A percentile compares a stretch with the other conserved stretches of the same genome.
Evolutionary conservation across 306 rosid species (phyloP).

Genomic region (Coriaria nepalensis): DNA sequence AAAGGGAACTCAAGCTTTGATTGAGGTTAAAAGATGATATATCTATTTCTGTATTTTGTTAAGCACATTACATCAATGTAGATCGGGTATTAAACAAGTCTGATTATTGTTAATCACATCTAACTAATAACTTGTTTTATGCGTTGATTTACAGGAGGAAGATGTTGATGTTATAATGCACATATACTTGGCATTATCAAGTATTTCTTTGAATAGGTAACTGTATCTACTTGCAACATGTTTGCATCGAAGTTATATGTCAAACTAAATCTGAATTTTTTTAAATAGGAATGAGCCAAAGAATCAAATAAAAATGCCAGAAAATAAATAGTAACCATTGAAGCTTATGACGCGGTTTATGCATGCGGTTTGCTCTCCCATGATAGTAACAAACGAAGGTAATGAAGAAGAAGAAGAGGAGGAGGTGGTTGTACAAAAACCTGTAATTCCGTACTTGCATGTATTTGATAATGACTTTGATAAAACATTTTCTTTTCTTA

Average conservation of each 20-base stretch:
- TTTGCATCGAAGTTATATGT: slow-evolving; percentile 7
- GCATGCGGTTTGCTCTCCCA: slow-evolving; percentile 49
- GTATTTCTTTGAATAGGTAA: slow-evolving; percentile 37
- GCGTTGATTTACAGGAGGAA: slow-evolving; percentile 52
- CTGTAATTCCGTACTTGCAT: slow-evolving; percentile 48
- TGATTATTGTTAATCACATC: too few relatives aligned
- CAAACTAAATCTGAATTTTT: too few relatives aligned
- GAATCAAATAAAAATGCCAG: slow-evolving; percentile 16
- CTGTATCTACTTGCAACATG: not conserved
- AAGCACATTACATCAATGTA: not conserved
- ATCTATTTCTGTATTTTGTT: not conserved
- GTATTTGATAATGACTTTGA: slow-evolving; percentile 57
- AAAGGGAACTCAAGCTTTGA: slow-evolving; percentile 76
- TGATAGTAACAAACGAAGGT: slow-evolving; percentile 24
- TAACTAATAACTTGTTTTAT: slow-evolving; percentile 11
- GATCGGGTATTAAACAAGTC: too few relatives aligned
- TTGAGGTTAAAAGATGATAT: slow-evolving; percentile 38
- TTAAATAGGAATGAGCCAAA: slow-evolving; percentile 29
- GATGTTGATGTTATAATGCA: slow-evolving; percentile 70
- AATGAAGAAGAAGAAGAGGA: slow-evolving; percentile 21
- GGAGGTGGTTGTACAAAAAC: slow-evolving; percentile 17
- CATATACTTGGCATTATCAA: slow-evolving; percentile 43
- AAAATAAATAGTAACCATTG: slow-evolving; percentile 50
- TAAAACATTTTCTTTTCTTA: slow-evolving; percentile 7
- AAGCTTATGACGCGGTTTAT: slow-evolving; percentile 77